Base-by-base conservation (phyloP, 2,329 filamentous ascomycete genomes). In the Fusarium illudens region DNA sequence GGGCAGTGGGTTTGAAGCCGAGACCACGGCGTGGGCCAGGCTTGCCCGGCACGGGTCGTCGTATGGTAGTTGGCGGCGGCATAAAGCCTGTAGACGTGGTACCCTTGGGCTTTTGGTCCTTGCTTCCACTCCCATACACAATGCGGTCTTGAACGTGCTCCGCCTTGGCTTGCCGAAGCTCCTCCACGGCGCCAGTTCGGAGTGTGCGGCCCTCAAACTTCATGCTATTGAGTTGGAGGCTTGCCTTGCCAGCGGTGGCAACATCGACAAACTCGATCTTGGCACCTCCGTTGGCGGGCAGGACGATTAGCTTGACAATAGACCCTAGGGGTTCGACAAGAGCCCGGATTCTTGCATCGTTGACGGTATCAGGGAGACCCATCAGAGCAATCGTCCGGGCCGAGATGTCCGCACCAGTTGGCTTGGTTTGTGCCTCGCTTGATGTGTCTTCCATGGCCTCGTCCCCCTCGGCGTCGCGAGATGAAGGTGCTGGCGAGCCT, bases 281-380 rank as follows among this genome's bases (percentile, higher is more conserved):
- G 6, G 94, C 96, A 12, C 94, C 94, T 60, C 90, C 89, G 65
- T 97, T 92, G 62, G 93, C 88, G 2, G 94, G 93, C 46, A 93
- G 89, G 11, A 97, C 84, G 12, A 91, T 84, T 4, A 98, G 84
- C 77, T 94, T 95, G 67, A 90, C 84, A 22, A 97, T 84, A 1
- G 84, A 79, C 1, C 93, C 94, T 44, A 90, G 85, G 2, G 88
- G 85, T 71, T 93, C 90, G 9, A 92, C 89, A 3, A 96, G 82
- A 0, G 89, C 85, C 44, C 88, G 88, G 57, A 99, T 88, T 29
- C 94, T 92, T 2, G 92, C 89, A 73, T 97, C 93, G 68, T 96
- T 97, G 73, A 98, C 88, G 0, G 94, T 98, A 75, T 98, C 96
- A 1, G 96, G 93, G 1, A 99, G 83, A 65, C 94, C 91, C 79